Evolutionary conservation across 352 stramenopile genomes (phyloP), one percentile per base, ranked within the genome.

Genomic region (Nothophytophthora sp.): DNA sequence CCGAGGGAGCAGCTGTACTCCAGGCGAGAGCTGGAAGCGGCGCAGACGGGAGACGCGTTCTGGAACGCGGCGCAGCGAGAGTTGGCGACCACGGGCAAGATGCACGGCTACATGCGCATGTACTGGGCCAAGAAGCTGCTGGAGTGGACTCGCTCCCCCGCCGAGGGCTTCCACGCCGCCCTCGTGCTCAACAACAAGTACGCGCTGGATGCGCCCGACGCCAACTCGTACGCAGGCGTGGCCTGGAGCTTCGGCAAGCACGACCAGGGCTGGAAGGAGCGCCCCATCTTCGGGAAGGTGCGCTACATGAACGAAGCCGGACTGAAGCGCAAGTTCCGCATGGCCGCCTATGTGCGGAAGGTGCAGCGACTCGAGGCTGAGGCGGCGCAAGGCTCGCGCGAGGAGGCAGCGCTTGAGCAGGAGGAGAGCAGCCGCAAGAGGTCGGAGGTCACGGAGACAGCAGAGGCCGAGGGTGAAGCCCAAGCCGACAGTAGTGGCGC

Each of bases 51-150:
- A 47, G 97, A 99, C 67, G 89, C 95, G 48, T 90, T 98, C 49
- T 99, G 97, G 97, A 99, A 99, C 68, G 97, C 97, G 3, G 96
- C 96, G 18, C 97, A 99, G 69, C 59, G 98, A 15, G 92, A 99
- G 61, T 69, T 99, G 46, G 85, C 99, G 4, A 60, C 81, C 34
- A 92, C 96, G 36, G 97, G 97, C 20, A 97, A 97, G 35, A 92
- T 94, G 81, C 83, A 94, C 60, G 82, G 85, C 59, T 96, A 92
- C 65, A 92, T 96, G 82, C 88, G 96, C 42, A 99, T 99, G 97
- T 99, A 99, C 74, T 99, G 97, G 97, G 97, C 90, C 32, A 98
- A 98, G 74, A 99, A 99, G 68, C 96, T 99, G 42, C 73, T 99
- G 13, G 97, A 99, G 67, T 99, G 97, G 97, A 99, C 97, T 1